Conservation (phyloP, 2,329 filamentous ascomycete species). For the Ophiostoma montium region DNA sequence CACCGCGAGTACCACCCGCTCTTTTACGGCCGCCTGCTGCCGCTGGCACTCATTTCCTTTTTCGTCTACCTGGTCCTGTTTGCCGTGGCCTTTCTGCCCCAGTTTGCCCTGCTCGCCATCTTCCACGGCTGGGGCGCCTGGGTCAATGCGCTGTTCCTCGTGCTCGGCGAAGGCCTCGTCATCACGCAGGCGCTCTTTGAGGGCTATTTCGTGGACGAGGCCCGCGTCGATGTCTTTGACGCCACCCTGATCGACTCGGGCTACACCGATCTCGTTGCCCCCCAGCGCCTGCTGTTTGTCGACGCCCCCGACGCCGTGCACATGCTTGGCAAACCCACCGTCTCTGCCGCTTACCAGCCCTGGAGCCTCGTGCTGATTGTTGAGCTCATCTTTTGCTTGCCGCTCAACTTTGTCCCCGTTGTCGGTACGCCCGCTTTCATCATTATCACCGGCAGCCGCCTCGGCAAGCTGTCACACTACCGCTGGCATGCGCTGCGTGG, state of each 20-base stretch:
- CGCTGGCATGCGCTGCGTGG: constrained; percentile 75
- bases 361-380: constrained; percentile 85
- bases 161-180: constrained; percentile 68
- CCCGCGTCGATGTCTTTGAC: constrained; percentile 71
- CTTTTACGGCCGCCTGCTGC: constrained; percentile 62
- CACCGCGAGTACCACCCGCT: constrained; percentile 75
- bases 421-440: constrained; percentile 77
- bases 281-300: constrained; percentile 48
- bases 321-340: constrained; percentile 70
- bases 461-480: constrained; percentile 82
- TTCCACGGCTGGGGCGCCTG: constrained; percentile 84
- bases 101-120: constrained; percentile 76
- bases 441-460: constrained; percentile 70
- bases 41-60: constrained; percentile 66
- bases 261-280: constrained; percentile 52
- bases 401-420: constrained; percentile 77
- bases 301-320: constrained; percentile 61
- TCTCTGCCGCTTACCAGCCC: constrained; percentile 64
- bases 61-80: constrained; percentile 80
- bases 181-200: constrained; percentile 59
- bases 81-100: constrained; percentile 73
- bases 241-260: constrained; percentile 63
- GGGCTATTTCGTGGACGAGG: constrained; percentile 69
- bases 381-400: constrained; percentile 65
- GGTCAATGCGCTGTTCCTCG: constrained; percentile 75